Evolutionary conservation across 2,329 filamentous ascomycete species (phyloP).

Genomic region (Stachybotrys chlorohalonatus): DNA sequence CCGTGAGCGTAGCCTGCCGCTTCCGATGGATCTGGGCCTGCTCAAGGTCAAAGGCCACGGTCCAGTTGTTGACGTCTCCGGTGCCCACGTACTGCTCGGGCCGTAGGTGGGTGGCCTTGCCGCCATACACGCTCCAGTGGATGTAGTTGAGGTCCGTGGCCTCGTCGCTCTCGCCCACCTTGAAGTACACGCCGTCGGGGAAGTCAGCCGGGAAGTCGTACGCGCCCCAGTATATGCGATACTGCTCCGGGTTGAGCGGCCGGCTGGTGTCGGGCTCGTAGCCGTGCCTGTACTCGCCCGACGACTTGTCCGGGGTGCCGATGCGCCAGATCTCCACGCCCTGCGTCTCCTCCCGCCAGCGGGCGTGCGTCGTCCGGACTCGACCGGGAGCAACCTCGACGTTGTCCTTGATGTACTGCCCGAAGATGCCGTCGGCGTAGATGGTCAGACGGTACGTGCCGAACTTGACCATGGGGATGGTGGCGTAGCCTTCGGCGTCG

Average conservation of each 20-base stretch:
- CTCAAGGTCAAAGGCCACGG: constrained; percentile 40
- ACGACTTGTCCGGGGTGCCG: constrained; percentile 51
- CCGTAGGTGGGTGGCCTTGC: constrained; percentile 38
- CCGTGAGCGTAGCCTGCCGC: constrained; percentile 45
- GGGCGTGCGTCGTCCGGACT: constrained; percentile 24
- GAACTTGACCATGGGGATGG: constrained; percentile 44
- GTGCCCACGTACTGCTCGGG: constrained; percentile 32
- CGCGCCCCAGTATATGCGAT: constrained; percentile 51
- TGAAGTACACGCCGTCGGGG: constrained; percentile 47
- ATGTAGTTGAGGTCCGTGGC: constrained; percentile 51
- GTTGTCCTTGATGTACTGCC: constrained; percentile 46
- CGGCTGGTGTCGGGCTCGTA: constrained; percentile 36
- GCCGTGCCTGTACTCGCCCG: constrained; percentile 52
- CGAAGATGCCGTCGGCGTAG: constrained; percentile 54
- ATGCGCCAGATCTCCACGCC: constrained; percentile 54
- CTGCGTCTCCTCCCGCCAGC: constrained; percentile 45
- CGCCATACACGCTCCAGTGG: constrained; percentile 57
- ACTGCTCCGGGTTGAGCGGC: constrained; percentile 44
- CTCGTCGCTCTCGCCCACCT: constrained; percentile 42
- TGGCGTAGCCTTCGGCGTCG: constrained; percentile 33
- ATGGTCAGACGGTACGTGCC: constrained; percentile 54
- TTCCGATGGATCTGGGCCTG: constrained; percentile 29
- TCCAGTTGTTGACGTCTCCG: constrained; percentile 49
- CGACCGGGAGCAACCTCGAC: constrained; percentile 29
- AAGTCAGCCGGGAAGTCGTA: constrained; percentile 54